Evolutionary conservation across 2,329 filamentous ascomycete species (phyloP).

Genomic region (Colletotrichum salicis): DNA sequence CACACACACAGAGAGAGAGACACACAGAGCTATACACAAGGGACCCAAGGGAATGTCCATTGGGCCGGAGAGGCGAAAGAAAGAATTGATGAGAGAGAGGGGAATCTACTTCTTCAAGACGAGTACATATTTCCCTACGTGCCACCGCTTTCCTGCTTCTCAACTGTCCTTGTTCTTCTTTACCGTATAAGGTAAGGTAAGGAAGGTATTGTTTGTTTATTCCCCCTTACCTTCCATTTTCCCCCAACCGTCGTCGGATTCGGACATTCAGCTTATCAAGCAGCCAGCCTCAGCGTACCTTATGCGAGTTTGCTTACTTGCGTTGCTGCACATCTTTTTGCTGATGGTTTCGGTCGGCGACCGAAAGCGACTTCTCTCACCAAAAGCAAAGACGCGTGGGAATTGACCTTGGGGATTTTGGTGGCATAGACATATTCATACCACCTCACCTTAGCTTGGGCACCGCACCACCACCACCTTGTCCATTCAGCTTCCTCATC

Average conservation of each 20-base stretch:
- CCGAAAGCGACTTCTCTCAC: conserved; percentile 22
- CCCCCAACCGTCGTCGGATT: not conserved
- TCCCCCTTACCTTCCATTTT: not conserved
- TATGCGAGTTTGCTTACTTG: not conserved
- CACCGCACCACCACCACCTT: not conserved
- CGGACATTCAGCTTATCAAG: not conserved
- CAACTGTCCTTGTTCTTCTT: not conserved
- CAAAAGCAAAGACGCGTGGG: conserved; percentile 1
- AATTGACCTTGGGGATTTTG: not conserved
- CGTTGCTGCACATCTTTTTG: not conserved
- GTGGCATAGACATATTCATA: not conserved
- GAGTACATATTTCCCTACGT: conserved; percentile 11
- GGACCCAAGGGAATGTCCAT: not conserved
- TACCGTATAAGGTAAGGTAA: not conserved
- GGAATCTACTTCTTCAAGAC: not conserved
- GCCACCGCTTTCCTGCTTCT: not conserved
- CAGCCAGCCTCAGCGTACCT: not conserved
- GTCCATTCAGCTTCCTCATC: not conserved
- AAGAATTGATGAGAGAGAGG: conserved; percentile 6
- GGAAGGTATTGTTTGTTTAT: not conserved
- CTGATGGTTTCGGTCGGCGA: conserved; percentile 32
- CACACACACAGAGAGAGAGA: not conserved
- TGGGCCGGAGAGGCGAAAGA: not conserved
- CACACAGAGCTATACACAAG: conserved; percentile 3
- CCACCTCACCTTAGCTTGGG: not conserved